Evolutionary conservation across 441 rosid genomes (phyloP).

Genomic region (Eruca vesicaria): DNA sequence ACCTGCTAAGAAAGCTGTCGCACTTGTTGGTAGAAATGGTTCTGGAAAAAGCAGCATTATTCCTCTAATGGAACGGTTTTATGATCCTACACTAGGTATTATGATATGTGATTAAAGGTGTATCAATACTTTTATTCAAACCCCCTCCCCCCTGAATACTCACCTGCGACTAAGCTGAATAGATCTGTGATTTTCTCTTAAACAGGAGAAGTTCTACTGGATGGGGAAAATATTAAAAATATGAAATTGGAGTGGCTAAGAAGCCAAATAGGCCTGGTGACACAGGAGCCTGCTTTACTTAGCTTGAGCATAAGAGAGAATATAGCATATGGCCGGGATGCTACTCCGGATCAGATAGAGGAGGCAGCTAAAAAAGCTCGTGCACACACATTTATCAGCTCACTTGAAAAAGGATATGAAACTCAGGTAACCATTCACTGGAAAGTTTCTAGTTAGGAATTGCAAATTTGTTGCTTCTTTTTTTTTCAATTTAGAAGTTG

Average conservation of each 20-base stretch:
- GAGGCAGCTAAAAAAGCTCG: constrained; percentile 99
- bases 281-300: constrained; percentile 97
- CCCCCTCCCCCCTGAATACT: background rate
- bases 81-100: constrained; percentile 97
- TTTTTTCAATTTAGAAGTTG: background rate
- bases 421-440: constrained; percentile 65
- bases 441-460: background rate
- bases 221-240: constrained; percentile 93
- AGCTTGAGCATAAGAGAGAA: constrained; percentile 93
- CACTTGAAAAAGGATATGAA: constrained; percentile 91
- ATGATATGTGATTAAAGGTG: constrained; percentile 14
- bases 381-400: constrained; percentile 96
- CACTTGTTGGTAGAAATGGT: constrained; percentile 99
- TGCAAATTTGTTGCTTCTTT: background rate
- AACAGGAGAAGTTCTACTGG: constrained; percentile 98
- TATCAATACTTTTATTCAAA: constrained; percentile 8
- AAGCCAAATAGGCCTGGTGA: constrained; percentile 94
- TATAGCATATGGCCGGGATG: constrained; percentile 91
- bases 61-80: constrained; percentile 97
- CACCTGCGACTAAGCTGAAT: constrained; percentile 19
- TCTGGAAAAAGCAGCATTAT: constrained; percentile 99
- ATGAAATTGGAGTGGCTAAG: constrained; percentile 90
- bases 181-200: constrained; percentile 25
- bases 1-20: constrained; percentile 94
- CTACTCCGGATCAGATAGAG: constrained; percentile 87